Evolutionary conservation across 1,284 basidiomycete genomes (phyloP), one percentile per base, ranked within the genome.

Genomic region (Ustilago tritici): DNA sequence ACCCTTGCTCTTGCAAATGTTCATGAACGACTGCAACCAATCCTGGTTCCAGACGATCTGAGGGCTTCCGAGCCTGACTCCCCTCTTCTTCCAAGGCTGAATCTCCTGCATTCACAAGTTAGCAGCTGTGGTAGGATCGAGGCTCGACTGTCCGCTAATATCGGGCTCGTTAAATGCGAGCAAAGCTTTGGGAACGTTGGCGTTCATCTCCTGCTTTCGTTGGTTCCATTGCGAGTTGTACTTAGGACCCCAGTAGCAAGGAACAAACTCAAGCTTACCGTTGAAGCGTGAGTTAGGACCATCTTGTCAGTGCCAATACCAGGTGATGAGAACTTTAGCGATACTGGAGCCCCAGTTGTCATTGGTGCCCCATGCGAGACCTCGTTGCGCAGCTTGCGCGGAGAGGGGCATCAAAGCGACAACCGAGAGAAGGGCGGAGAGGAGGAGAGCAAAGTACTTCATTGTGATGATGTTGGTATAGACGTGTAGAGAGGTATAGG

Each of bases 281-380:
- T 61, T 36, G 49, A 83, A 72, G 6, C 62, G 52, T 14, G 61
- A 49, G 56, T 61, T 66, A 28, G 66, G 61, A 19, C 78, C 84
- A 23, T 74, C 72, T 62, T 85, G 76, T 83, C 84, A 85, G 77
- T 85, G 84, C 71, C 82, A 82, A 65, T 84, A 84, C 81, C 82
- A 84, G 12, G 59, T 56, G 52, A 84, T 64, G 49, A 75, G 67
- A 38, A 76, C 82, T 41, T 79, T 75, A 46, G 76, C 74, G 56
- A 85, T 64, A 19, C 49, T 61, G 47, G 23, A 36, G 2, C 82
- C 80, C 75, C 78, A 82, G 43, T 65, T 60, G 75, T 81, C 77
- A 62, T 83, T 78, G 50, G 77, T 70, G 6, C 75, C 83, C 82
- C 82, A 85, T 0, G 82, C 73, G 11, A 84, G 63, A 68, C 82